Percentiles rank a stretch among this genome's conserved stretches.
Conservation (phyloP, 306 rosid species). For the Spatholobus suberectus region DNA sequence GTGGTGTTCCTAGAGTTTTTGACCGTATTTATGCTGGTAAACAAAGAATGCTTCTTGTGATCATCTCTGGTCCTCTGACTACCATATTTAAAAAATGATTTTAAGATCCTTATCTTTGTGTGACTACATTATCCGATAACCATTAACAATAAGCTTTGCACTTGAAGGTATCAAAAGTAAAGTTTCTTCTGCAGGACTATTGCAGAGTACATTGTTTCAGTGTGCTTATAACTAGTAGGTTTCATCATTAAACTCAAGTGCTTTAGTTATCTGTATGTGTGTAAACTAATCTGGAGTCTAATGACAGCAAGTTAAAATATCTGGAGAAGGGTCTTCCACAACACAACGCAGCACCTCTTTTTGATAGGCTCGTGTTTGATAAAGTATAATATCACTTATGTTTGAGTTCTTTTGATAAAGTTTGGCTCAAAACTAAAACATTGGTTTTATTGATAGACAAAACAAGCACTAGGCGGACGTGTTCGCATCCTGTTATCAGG, state of each 20-base stretch:
- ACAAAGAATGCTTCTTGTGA: not conserved
- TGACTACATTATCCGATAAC: not conserved
- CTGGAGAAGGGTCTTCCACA: slow-evolving; percentile 83
- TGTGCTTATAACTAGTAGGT: slow-evolving; percentile 86
- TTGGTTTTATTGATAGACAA: slow-evolving; percentile 55
- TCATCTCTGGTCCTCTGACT: not conserved
- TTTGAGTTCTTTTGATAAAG: not conserved
- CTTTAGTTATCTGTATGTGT: slow-evolving; percentile 24
- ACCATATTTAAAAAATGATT: slow-evolving; percentile 9
- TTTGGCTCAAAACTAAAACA: slow-evolving; percentile 11
- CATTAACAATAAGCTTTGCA: slow-evolving; percentile 8
- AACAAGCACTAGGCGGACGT: slow-evolving; percentile 81
- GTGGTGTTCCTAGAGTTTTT: slow-evolving; percentile 94
- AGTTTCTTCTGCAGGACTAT: slow-evolving; percentile 71
- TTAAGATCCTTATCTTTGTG: not conserved
- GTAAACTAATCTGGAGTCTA: slow-evolving; percentile 43
- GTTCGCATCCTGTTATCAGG: slow-evolving; percentile 79
- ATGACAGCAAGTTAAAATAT: slow-evolving; percentile 71
- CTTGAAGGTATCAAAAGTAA: slow-evolving; percentile 63
- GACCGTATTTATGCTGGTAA: slow-evolving; percentile 76
- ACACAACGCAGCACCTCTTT: slow-evolving; percentile 80
- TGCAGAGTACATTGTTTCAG: slow-evolving; percentile 66
- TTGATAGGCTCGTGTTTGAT: slow-evolving; percentile 83
- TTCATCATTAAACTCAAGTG: not conserved
- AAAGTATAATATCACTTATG: slow-evolving; percentile 55